A percentile compares a stretch with the other conserved stretches of the same genome.
phyloP scores from a whole-genome alignment of 495 filamentous ascomycete genomes.

The Hyaloscypha bicolor region DNA sequence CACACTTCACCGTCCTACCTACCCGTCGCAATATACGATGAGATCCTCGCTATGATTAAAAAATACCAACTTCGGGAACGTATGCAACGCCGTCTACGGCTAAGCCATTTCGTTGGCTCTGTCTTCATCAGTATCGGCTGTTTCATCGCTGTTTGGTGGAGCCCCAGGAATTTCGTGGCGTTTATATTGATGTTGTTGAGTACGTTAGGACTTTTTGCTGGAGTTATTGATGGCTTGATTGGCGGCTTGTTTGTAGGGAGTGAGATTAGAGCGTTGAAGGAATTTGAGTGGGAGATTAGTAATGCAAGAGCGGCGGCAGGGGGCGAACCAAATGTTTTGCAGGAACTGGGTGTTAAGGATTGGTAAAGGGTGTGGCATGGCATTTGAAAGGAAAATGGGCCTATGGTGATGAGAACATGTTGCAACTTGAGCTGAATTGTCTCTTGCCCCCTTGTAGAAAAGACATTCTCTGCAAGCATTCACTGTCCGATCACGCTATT shows the following conservation, averaged over 20 bases:
- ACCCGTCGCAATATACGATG: conserved; percentile 64
- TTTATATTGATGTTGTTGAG: conserved; percentile 82
- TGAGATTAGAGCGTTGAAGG: conserved; percentile 82
- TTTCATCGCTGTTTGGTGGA: conserved; percentile 84
- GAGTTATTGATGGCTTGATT: conserved; percentile 81
- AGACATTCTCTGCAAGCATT: too few species aligned
- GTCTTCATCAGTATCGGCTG: conserved; percentile 68
- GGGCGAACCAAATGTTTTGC: conserved; percentile 19
- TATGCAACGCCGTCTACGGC: conserved; percentile 67
- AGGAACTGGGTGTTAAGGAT: conserved; percentile 31
- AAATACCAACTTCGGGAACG: conserved; percentile 69
- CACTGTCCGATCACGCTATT: too few species aligned
- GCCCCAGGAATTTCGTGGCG: conserved; percentile 68
- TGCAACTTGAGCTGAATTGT: background rate
- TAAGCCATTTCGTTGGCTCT: conserved; percentile 71
- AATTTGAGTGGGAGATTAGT: conserved; percentile 92
- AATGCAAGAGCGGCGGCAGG: conserved; percentile 57
- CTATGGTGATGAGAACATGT: background rate
- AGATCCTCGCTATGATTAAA: conserved; percentile 67
- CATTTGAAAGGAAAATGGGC: background rate
- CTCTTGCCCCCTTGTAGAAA: too few species aligned
- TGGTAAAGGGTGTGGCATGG: conserved; percentile 15
- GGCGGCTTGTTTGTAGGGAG: conserved; percentile 82
- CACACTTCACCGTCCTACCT: conserved; percentile 37
- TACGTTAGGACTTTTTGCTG: conserved; percentile 72